Evolutionary conservation across 768 basidiomycete species (phyloP).

Genomic region (Inosperma sp.): DNA sequence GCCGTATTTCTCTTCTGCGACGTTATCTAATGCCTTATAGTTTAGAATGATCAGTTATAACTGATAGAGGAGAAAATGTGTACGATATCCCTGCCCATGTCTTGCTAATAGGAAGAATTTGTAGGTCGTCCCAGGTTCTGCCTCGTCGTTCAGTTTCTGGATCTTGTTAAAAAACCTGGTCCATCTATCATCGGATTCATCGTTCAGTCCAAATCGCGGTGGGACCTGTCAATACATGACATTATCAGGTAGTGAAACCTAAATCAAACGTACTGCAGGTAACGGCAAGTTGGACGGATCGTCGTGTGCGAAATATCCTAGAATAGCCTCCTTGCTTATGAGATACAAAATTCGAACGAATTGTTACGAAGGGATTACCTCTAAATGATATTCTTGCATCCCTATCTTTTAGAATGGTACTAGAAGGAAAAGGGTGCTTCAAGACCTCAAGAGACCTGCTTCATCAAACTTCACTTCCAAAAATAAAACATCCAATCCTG

Average conservation of each 20-base stretch:
- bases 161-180: constrained; percentile 29
- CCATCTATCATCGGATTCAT: constrained; percentile 18
- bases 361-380: neutral
- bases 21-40: no score
- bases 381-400: constrained; percentile 2
- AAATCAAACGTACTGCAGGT: constrained; percentile 8
- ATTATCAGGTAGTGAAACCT: neutral
- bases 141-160: constrained; percentile 41
- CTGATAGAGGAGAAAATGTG: neutral
- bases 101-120: constrained; percentile 65
- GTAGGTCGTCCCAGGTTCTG: constrained; percentile 39
- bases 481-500: no score
- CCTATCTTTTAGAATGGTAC: no score
- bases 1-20: constrained; percentile 56
- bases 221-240: constrained; percentile 15
- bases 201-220: constrained; percentile 20
- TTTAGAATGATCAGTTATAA: neutral
- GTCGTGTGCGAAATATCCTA: constrained; percentile 22
- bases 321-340: constrained; percentile 17
- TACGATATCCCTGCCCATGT: constrained; percentile 74
- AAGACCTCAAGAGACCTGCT: no score
- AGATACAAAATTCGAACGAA: neutral
- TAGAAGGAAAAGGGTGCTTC: no score
- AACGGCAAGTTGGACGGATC: constrained; percentile 5
- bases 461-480: no score